Evolutionary conservation across 352 stramenopile genomes (phyloP), one percentile per base, ranked within the genome.

Genomic region (Pythium graminicola): DNA sequence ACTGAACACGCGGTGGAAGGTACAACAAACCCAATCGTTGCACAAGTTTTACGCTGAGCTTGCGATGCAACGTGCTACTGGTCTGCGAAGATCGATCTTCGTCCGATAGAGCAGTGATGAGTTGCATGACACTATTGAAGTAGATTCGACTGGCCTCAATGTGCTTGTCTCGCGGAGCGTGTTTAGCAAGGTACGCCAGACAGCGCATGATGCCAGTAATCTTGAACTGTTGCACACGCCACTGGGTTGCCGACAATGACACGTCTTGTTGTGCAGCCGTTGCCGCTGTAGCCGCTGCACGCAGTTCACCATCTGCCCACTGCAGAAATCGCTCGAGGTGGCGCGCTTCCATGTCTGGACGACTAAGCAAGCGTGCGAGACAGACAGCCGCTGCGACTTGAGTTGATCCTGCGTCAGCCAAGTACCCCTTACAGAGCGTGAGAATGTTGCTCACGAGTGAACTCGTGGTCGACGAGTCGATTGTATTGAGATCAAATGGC

Each of bases 21-120:
- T 98, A 98, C 1, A 96, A 66, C 27, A 97, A 74, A 4, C 95
- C 96, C 10, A 98, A 78, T 14, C 97, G 78, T 58, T 97, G 93
- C 60, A 98, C 93, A 17, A 99, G 79, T 65, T 99, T 99, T 5
- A 98, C 82, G 24, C 96, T 80, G n/a, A 98, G 73, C 54, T 98
- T 98, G 45, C 91, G 78, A 36, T 98, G 73, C 28, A 98, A 50
- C 2, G 85, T 93, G 50, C 74, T 90, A 57, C 80, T 91, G 23
- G 52, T 78, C 8, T 67, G 50, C 9, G 29, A 44, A 5, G 46
- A 41, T 5, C 35, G 40, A 17, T 84, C 76, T n/a, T 84, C 70
- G 1, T 85, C 69, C 0, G 75, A 73, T 3, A 90, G 67, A 10
- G 73, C 64, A 13, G 64, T 64, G 35, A 89, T 78, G 17, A 91